Evolutionary conservation across 2,329 filamentous ascomycete species (phyloP), one percentile per base, ranked within the genome.

Genomic region (Trematosphaeria pertusa): DNA sequence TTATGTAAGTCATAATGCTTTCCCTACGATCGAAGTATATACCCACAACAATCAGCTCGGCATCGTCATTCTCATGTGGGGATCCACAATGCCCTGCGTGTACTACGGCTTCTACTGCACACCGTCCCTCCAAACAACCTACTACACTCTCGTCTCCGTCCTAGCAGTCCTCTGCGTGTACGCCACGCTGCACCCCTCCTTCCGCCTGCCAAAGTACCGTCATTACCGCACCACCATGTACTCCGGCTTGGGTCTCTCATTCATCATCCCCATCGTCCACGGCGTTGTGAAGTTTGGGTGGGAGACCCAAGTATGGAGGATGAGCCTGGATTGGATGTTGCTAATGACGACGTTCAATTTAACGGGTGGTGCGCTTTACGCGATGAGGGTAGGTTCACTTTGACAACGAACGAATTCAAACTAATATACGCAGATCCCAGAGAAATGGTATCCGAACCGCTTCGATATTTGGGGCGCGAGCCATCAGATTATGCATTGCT

Each of bases 401-500:
- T n/a, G n/a, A n/a, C n/a, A n/a, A n/a, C n/a, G n/a, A n/a, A n/a
- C n/a, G n/a, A n/a, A n/a, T 28, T 28, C 8, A 26, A 14, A 11
- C 37, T 47, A 37, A 39, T 8, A 9, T n/a, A 3, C 18, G 3
- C 64, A 72, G 59, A 63, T 79, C 11, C 77, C 78, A 0, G 77
- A 80, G 53, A 63, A 64, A 37, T 75, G 72, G 66, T 73, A 62
- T 31, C 76, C 73, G 2, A 65, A 68, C 11, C 63, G 45, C 2
- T 80, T 79, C 38, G 78, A 81, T 48, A 57, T 80, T 1, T 64
- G 75, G 15, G 78, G 77, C 1, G 69, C 75, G 1, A 78, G 75
- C 44, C 78, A 81, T 56, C 76, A 81, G 59, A 58, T 79, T 17
- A 75, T 81, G 63, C 78, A 81, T 46, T 50, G 78, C 2, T 66